Conservation (phyloP, 257 asterid genomes). For the Nicotiana tomentosiformis region DNA sequence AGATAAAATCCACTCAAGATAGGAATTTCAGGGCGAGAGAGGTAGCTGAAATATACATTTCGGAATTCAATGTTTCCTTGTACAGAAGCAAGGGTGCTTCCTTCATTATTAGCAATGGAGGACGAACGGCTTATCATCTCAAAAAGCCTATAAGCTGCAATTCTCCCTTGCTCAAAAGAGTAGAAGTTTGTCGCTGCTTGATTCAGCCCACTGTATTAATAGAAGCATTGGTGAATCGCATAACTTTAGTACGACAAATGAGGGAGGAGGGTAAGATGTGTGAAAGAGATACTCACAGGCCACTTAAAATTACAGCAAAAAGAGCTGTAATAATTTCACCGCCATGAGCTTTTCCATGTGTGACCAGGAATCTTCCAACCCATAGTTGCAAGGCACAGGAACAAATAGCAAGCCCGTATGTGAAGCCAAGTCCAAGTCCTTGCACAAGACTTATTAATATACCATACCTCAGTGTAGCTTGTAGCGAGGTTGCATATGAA, state of each 20-base stretch:
- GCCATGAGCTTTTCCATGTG: conserved; percentile 73
- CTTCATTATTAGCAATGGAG: conserved; percentile 73
- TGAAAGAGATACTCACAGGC: conserved; percentile 75
- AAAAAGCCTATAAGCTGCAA: conserved; percentile 94
- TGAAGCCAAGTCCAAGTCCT: conserved; percentile 99
- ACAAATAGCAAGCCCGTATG: conserved; percentile 99
- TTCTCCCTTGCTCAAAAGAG: conserved; percentile 98
- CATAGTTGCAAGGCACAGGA: conserved; percentile 99
- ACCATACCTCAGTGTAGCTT: conserved; percentile 97
- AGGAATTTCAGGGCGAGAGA: conserved; percentile 99
- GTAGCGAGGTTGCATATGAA: conserved; percentile 96
- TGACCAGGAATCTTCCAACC: conserved; percentile 93
- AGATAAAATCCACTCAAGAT: conserved; percentile 98
- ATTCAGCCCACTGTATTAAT: conserved; percentile 74
- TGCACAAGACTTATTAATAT: conserved; percentile 98
- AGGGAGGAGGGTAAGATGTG: conserved; percentile 18
- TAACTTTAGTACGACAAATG: not conserved
- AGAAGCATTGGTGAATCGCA: not conserved
- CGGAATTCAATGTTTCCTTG: conserved; percentile 99
- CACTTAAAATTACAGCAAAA: conserved; percentile 94
- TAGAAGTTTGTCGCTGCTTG: conserved; percentile 99
- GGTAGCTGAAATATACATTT: conserved; percentile 94
- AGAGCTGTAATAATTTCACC: conserved; percentile 90
- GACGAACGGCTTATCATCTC: conserved; percentile 97
- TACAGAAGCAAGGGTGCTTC: conserved; percentile 70